Evolutionary conservation across 129 eudicot species (phyloP), one percentile per base, ranked within the genome.

Genomic region (Helianthus tuberosus): DNA sequence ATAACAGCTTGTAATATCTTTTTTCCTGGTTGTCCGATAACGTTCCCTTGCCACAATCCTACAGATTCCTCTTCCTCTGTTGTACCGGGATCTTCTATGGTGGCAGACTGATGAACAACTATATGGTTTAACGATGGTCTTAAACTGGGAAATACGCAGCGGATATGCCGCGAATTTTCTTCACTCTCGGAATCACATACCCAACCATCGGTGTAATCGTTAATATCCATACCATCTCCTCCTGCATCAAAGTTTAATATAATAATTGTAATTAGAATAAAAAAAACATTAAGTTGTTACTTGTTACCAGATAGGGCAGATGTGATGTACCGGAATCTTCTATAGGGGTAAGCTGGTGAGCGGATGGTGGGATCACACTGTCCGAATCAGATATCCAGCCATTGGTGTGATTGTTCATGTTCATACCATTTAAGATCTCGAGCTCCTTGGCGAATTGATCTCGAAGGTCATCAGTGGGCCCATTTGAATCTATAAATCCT

Each of bases 191-290:
- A 44, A 49, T 74, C 70, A 74, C 20, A 48, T 11, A 74, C 62
- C 78, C 78, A 74, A 25, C 79, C 64, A 16, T 74, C 50, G 23
- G 64, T 63, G 63, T 74, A 64, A 49, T 51, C 62, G 62, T 13
- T n/a, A 49, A n/a, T 49, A 48, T 73, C 50, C 67, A 36, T 48
- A 62, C 36, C 61, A 51, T 55, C 6, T 25, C 25, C 68, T 72
- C 54, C 67, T 66, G 39, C 55, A 50, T 13, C 10, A 25, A 54
- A 59, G 44, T 72, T 47, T 8, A 72, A 72, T 20, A 60, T 17
- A 50, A 53, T 15, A 52, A 4, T 5, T 51, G 58, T 58, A 36
- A 13, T 57, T 43, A 43, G 29, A 71, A 71, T 13, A 20, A 17
- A 44, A 44, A 35, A 35, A 55, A 72, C 68, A 6, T 17, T 20